Evolutionary conservation across 768 basidiomycete genomes (phyloP), one percentile per base, ranked within the genome.

Genomic region (Chiua virens): DNA sequence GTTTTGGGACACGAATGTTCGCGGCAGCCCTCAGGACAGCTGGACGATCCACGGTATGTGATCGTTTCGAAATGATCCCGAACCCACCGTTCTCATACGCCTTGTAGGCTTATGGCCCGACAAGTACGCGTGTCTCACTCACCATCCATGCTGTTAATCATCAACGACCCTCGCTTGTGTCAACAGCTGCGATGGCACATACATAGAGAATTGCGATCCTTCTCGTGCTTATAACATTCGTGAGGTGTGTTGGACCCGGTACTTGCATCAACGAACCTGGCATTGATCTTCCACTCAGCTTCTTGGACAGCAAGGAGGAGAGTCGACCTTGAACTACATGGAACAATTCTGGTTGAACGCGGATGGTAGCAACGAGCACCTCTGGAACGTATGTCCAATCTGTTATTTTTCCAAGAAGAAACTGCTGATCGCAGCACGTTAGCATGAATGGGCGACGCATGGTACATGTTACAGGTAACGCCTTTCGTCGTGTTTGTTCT

Each of bases 11-110:
- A 85, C 81, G 2, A 63, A 81, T 40, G 81, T 85, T 0, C 70
- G 75, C 0, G 81, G 81, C 23, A 85, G 87, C 5, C 87, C 86
- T 4, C 58, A 58, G 11, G 63, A 87, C 59, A 84, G 82, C 61
- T 90, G 87, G 86, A 89, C 86, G 0, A 83, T 88, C 44, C 86
- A 87, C 49, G 85, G 86, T 83, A 49, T 25, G 75, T 60, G n/a
- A 38, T 17, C 18, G 7, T 25, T 3, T 3, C 27, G 4, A 28
- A 28, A 27, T 15, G 18, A 28, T 22, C 1, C 14, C 32, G 32
- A 34, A 34, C 32, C 8, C 14, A 5, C 15, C 22, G 7, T 49
- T 20, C 42, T 60, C 10, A 58, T 39, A 57, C 30, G n/a, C 20
- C 18, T 49, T 25, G 28, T 53, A 81, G 84, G 86, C 51, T 72